Evolutionary conservation across 2,329 filamentous ascomycete species (phyloP).

Genomic region (Tricladium varicosporioides): DNA sequence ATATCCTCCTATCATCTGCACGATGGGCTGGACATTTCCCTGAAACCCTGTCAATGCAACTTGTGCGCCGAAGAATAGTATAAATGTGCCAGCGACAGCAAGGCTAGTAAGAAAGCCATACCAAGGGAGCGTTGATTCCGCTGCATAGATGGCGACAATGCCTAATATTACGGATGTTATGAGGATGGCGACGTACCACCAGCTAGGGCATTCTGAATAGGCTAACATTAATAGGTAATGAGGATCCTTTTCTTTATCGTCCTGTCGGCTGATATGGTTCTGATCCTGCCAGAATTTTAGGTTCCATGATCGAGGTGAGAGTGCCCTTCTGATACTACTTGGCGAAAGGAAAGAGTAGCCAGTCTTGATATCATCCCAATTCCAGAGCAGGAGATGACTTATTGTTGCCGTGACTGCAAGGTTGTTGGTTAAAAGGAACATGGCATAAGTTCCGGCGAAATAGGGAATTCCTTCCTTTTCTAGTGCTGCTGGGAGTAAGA

Average conservation of each 20-base stretch:
- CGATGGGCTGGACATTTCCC: conserved; percentile 45
- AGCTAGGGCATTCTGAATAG: conserved; percentile 53
- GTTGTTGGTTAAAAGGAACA: conserved; percentile 41
- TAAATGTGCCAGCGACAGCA: conserved; percentile 32
- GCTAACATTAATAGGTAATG: conserved; percentile 54
- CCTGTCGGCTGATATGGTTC: background rate
- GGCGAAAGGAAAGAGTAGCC: conserved; percentile 27
- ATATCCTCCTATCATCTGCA: conserved; percentile 47
- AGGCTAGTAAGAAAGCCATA: conserved; percentile 31
- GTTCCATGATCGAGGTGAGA: conserved; percentile 12
- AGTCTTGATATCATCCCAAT: conserved; percentile 37
- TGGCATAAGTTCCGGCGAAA: conserved; percentile 37
- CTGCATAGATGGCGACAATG: conserved; percentile 12
- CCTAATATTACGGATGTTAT: conserved; percentile 45
- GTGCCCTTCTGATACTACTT: conserved; percentile 12
- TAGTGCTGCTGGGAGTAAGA: conserved; percentile 36
- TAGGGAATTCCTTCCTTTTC: conserved; percentile 39
- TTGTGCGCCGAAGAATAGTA: conserved; percentile 31
- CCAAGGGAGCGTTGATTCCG: conserved; percentile 20
- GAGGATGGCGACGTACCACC: conserved; percentile 54
- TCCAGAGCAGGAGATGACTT: conserved; percentile 40
- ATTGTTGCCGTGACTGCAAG: conserved; percentile 45
- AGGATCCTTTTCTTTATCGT: conserved; percentile 46
- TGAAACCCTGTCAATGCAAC: conserved; percentile 48
- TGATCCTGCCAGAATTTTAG: conserved; percentile 15